Base-by-base conservation (phyloP, 2,329 filamentous ascomycete genomes). In the Ascocoryne sarcoides region DNA sequence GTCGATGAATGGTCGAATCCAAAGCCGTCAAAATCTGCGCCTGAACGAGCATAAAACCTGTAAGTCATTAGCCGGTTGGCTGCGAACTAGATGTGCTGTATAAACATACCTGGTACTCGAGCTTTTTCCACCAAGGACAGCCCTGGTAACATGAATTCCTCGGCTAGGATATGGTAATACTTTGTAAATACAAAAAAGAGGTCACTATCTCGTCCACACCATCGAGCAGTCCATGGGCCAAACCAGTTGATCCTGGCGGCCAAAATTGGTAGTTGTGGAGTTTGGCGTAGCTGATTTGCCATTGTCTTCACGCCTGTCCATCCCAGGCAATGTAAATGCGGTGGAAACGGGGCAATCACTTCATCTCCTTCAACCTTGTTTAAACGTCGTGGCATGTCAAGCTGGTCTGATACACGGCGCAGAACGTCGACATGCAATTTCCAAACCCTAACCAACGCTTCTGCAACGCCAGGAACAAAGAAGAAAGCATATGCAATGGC, bases 161-260 rank as follows among this genome's bases (percentile, higher is more conserved):
- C 71, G 17, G 76, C 68, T 9, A 86, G 62, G 15, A 83, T 72
- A 54, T 84, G 78, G 53, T 78, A 82, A 56, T 82, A 73, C 57
- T 84, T 85, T 43, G 74, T 67, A 55, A 86, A 86, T 18, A 83
- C 76, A 57, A 81, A 85, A 54, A 86, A 83, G 32, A 86, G 64
- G 58, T 85, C 82, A 36, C 78, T 84, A 51, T 85, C 81, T 19
- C 76, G 71, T n/a, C 82, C 82, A 48, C 70, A 75, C 82, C 82
- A 86, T 45, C 81, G 68, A 36, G 75, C 71, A n/a, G 74, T 63
- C 82, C 82, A 86, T 3, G 73, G 71, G 3, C 79, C 78, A 54
- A 76, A 71, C 80, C 80, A 85, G 37, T 75, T 64, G 23, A 84
- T 71, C 46, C 76, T 70, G n/a, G 68, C 63, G 15, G 74, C 73